Evolutionary conservation across 1,284 basidiomycete genomes (phyloP).

Genomic region (Puccinia horiana): DNA sequence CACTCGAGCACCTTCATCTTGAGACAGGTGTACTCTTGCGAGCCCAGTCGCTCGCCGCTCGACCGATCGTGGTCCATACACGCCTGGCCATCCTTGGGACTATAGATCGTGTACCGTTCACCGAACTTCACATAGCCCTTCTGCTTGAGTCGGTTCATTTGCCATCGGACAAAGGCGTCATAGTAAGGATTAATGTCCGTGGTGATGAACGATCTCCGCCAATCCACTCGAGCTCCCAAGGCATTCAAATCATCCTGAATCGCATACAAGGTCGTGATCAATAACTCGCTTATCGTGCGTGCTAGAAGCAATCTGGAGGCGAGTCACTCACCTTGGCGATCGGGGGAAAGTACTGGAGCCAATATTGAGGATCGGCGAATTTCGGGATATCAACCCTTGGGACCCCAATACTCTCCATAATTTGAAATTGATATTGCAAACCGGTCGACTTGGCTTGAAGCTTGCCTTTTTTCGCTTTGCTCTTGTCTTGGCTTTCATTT

Average conservation of each 20-base stretch:
- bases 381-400: constrained; percentile 87
- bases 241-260: constrained; percentile 74
- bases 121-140: constrained; percentile 94
- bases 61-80: constrained; percentile 99
- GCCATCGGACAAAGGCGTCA: constrained; percentile 96
- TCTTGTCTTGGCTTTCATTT: constrained; percentile 53
- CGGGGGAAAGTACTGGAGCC: constrained; percentile 94
- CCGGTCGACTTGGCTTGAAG: constrained; percentile 89
- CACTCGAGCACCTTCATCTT: constrained; percentile 92
- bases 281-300: background rate
- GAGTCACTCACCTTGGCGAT: constrained; percentile 73
- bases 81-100: constrained; percentile 97
- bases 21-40: constrained; percentile 92
- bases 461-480: constrained; percentile 95
- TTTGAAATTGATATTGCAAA: constrained; percentile 96
- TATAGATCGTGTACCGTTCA: constrained; percentile 97
- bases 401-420: constrained; percentile 76
- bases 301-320: background rate
- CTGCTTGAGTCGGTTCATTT: constrained; percentile 86
- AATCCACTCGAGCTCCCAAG: constrained; percentile 93
- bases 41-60: constrained; percentile 90
- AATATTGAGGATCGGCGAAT: constrained; percentile 89
- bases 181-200: constrained; percentile 97
- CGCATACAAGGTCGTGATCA: background rate
- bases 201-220: constrained; percentile 92